Conservation (phyloP, 176 grass and related monocot species). For the Dendrocalamus sinicus region DNA sequence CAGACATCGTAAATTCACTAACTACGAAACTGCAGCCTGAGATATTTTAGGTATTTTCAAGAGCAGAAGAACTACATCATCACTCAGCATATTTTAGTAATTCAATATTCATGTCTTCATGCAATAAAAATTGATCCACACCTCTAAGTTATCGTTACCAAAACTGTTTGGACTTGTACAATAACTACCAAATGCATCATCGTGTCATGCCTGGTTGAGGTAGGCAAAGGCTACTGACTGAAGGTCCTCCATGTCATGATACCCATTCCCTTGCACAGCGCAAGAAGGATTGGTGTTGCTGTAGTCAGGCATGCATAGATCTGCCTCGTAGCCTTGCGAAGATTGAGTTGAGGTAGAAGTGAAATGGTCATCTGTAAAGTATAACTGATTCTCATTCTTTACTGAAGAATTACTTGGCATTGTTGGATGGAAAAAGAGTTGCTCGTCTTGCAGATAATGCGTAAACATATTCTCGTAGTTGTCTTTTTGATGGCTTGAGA, state of each 20-base stretch:
- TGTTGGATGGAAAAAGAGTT: constrained; percentile 28
- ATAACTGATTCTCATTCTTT: constrained; percentile 54
- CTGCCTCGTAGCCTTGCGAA: constrained; percentile 49
- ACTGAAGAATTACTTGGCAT: constrained; percentile 43
- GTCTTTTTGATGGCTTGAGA: constrained; percentile 52
- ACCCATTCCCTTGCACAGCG: constrained; percentile 45
- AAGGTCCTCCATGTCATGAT: constrained; percentile 69
- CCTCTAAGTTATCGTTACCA: constrained; percentile 36
- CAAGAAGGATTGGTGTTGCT: constrained; percentile 49
- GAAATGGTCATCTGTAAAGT: constrained; percentile 40
- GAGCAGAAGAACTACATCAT: constrained; percentile 12
- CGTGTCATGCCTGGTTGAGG: constrained; percentile 62
- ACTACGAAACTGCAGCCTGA: constrained; percentile 20
- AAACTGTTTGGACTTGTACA: constrained; percentile 24
- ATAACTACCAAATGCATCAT: constrained; percentile 5
- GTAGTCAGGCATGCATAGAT: constrained; percentile 45
- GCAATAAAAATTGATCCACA: constrained; percentile 31
- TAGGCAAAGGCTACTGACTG: constrained; percentile 71
- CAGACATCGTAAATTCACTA: neutral
- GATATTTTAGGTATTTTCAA: neutral
- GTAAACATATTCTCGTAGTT: constrained; percentile 37
- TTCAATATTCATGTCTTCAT: constrained; percentile 9
- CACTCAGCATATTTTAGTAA: constrained; percentile 34
- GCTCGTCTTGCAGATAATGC: constrained; percentile 33
- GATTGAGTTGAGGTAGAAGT: constrained; percentile 47